Evolutionary conservation across 352 stramenopile genomes (phyloP).

Genomic region (Phytophthora citrophthora): DNA sequence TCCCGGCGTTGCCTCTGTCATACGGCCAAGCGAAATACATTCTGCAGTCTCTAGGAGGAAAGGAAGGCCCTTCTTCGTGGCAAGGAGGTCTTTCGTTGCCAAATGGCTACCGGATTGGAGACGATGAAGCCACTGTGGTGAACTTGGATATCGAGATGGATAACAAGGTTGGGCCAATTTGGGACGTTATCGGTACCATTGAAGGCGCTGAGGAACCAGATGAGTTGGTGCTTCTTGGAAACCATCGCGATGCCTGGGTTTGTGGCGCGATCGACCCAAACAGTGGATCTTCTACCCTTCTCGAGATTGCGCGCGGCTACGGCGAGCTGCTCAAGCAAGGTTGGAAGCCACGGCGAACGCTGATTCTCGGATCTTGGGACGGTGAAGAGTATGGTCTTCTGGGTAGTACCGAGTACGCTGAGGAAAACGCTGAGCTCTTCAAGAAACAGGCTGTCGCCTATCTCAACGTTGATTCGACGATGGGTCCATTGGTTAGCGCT

Average conservation of each 20-base stretch:
- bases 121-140: conserved; percentile 57
- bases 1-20: conserved; percentile 67
- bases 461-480: conserved; percentile 88
- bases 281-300: conserved; percentile 47
- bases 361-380: conserved; percentile 76
- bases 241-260: conserved; percentile 82
- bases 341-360: conserved; percentile 65
- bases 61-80: conserved; percentile 54
- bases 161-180: conserved; percentile 66
- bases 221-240: conserved; percentile 61
- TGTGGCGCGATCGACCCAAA: conserved; percentile 28
- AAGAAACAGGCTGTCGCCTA: conserved; percentile 75
- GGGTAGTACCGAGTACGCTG: conserved; percentile 86
- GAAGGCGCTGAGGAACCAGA: conserved; percentile 55
- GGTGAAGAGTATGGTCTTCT: conserved; percentile 64
- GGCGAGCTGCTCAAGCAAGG: conserved; percentile 50
- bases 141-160: conserved; percentile 74
- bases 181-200: conserved; percentile 59
- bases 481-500: conserved; percentile 63
- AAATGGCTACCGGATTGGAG: conserved; percentile 69
- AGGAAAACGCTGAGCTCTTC: conserved; percentile 64
- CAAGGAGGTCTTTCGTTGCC: conserved; percentile 61
- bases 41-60: conserved; percentile 67
- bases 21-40: conserved; percentile 83
- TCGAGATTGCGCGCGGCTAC: conserved; percentile 70